These are phyloP conservation scores for Carnegiea gigantea DNA, from an alignment of 179 eudicot species.

Conservation along the genomic window DNA sequence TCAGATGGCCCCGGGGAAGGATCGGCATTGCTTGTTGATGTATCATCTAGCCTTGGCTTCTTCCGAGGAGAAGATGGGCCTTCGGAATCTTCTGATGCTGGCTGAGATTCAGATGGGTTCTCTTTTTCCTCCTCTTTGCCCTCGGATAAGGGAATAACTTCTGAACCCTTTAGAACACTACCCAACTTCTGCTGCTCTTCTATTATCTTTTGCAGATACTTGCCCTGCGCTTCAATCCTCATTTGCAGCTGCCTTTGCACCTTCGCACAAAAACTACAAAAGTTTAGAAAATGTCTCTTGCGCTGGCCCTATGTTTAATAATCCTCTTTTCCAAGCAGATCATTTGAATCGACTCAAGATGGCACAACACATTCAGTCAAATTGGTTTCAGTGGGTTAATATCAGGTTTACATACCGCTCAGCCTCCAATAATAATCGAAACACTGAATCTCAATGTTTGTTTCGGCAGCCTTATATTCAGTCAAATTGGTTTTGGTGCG, in stretches of 20 bases:
- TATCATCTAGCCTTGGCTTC: slow-evolving; percentile 46
- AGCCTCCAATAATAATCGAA: too few relatives aligned
- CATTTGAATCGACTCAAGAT: neutral
- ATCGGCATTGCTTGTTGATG: slow-evolving; percentile 23
- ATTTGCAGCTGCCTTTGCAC: slow-evolving; percentile 64
- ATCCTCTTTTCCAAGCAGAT: neutral
- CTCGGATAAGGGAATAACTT: slow-evolving; percentile 28
- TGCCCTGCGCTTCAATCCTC: slow-evolving; percentile 69
- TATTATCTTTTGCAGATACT: slow-evolving; percentile 60
- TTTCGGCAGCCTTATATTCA: neutral
- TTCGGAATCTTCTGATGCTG: slow-evolving; percentile 28
- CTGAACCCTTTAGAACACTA: slow-evolving; percentile 41
- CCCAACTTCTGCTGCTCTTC: slow-evolving; percentile 61
- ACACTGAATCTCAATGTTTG: too few relatives aligned
- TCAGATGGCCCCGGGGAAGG: slow-evolving; percentile 16
- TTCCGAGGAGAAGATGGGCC: slow-evolving; percentile 38
- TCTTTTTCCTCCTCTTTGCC: slow-evolving; percentile 30
- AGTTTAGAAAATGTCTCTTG: neutral
- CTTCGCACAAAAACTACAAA: slow-evolving; percentile 23
- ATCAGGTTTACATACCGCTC: too few relatives aligned
- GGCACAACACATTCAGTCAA: neutral
- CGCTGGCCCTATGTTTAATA: neutral
- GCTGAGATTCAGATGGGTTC: slow-evolving; percentile 29
- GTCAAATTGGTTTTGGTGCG: neutral
- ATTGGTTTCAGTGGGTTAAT: too few relatives aligned